A percentile compares a stretch with the other conserved stretches of the same genome.
These are phyloP conservation scores for Haplosporangium sp. DNA, from an alignment of 371 early-diverging fungal species.

Conservation along the genomic window DNA sequence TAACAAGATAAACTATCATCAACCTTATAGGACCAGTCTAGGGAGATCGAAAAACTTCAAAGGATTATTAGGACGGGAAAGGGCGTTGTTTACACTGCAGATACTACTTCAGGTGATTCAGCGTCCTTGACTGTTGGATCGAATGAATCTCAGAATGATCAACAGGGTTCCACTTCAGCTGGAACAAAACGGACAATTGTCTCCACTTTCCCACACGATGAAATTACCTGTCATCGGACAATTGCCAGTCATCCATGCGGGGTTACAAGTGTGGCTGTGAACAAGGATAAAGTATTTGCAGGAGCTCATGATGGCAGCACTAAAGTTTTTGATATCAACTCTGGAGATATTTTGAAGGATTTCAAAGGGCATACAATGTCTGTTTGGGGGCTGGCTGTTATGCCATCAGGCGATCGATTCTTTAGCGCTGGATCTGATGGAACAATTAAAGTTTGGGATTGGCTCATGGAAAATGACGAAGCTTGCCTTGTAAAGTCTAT, in stretches of 20 bases:
- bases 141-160: conserved; percentile 2
- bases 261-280: conserved; percentile 69
- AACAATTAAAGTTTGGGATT: conserved; percentile 70
- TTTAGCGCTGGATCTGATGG: conserved; percentile 73
- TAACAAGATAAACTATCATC: not conserved
- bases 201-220: conserved; percentile 58
- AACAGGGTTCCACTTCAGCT: conserved; percentile 5
- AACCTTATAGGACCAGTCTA: conserved; percentile 44
- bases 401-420: conserved; percentile 58
- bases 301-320: conserved; percentile 74
- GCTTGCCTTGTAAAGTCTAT: conserved; percentile 49
- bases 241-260: conserved; percentile 67
- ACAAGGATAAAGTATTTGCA: conserved; percentile 61
- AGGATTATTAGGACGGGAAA: conserved; percentile 50
- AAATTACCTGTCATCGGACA: conserved; percentile 68
- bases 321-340: conserved; percentile 65
- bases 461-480: conserved; percentile 30
- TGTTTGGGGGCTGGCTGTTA: conserved; percentile 73
- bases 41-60: conserved; percentile 54
- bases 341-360: conserved; percentile 58
- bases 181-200: conserved; percentile 37
- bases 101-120: not conserved
- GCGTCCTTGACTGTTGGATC: not conserved
- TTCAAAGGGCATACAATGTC: conserved; percentile 67
- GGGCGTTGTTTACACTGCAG: conserved; percentile 15